Percentiles rank a stretch among this genome's conserved stretches.
Conservation (phyloP, 2,329 filamentous ascomycete genomes). For the Bipolaris victoriae region DNA sequence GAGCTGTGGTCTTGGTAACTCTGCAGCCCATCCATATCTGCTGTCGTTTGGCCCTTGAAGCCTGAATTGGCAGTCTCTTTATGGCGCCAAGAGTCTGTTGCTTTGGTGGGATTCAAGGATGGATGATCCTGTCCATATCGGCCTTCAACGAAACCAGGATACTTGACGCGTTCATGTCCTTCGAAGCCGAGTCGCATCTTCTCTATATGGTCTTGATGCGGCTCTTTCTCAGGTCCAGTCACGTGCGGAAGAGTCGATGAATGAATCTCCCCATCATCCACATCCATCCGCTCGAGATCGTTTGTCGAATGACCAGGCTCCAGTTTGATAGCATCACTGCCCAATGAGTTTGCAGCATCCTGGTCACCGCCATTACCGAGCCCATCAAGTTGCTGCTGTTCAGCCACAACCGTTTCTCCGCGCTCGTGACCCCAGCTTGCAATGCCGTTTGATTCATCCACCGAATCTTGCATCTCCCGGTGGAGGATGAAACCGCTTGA, state of each 20-base stretch:
- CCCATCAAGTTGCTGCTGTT: neutral
- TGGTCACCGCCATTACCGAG: too few relatives aligned
- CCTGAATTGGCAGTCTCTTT: neutral
- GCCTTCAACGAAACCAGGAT: neutral
- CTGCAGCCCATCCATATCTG: neutral
- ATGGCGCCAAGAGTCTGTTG: too few relatives aligned
- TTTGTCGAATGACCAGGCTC: neutral
- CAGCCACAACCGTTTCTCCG: neutral
- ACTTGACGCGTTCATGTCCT: neutral
- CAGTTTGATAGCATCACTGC: too few relatives aligned
- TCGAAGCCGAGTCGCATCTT: neutral
- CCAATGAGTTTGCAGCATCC: too few relatives aligned
- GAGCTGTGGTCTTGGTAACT: neutral
- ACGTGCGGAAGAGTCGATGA: neutral
- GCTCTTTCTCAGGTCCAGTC: neutral
- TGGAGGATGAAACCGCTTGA: neutral
- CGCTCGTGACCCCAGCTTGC: neutral
- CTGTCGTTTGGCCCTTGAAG: neutral
- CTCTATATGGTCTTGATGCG: neutral
- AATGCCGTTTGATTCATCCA: neutral
- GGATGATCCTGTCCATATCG: neutral
- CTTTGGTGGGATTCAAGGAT: neutral
- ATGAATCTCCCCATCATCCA: neutral
- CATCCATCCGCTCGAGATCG: neutral
- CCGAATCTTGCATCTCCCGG: neutral